Conservation (phyloP, 2,329 filamentous ascomycete species). For the Hypoxylon sp. region DNA sequence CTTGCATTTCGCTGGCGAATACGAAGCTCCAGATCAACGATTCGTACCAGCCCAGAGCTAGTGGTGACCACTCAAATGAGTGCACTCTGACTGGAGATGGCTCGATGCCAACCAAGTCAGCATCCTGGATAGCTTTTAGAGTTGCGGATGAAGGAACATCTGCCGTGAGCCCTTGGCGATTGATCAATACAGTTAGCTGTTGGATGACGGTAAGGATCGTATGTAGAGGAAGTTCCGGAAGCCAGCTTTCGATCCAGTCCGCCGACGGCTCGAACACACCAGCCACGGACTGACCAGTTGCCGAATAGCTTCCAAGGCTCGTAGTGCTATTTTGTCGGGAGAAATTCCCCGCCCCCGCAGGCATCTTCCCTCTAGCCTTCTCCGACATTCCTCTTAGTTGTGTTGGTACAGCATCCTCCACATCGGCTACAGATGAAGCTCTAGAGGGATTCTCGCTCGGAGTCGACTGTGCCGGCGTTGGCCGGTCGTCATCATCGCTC, state of each 20-base stretch:
- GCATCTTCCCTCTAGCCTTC: constrained; percentile 96
- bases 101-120: constrained; percentile 80
- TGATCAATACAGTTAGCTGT: constrained; percentile 71
- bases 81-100: constrained; percentile 82
- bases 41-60: constrained; percentile 95
- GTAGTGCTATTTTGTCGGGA: constrained; percentile 92
- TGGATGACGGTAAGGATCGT: constrained; percentile 84
- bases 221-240: constrained; percentile 91
- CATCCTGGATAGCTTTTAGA: constrained; percentile 69
- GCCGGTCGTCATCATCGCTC: constrained; percentile 62
- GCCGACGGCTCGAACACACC: constrained; percentile 83
- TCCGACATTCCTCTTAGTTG: constrained; percentile 95
- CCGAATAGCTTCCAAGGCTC: constrained; percentile 78
- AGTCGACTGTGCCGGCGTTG: constrained; percentile 73
- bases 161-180: constrained; percentile 63
- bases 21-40: constrained; percentile 94
- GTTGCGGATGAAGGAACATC: constrained; percentile 63
- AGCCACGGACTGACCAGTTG: constrained; percentile 68
- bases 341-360: constrained; percentile 83
- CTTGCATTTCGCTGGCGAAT: constrained; percentile 90
- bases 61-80: constrained; percentile 92
- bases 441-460: constrained; percentile 74
- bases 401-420: constrained; percentile 84
- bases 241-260: constrained; percentile 92
- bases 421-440: constrained; percentile 76